A percentile compares a stretch with the other conserved stretches of the same genome.
Conservation (phyloP, 768 basidiomycete genomes). For the Dentipellis sp. region DNA sequence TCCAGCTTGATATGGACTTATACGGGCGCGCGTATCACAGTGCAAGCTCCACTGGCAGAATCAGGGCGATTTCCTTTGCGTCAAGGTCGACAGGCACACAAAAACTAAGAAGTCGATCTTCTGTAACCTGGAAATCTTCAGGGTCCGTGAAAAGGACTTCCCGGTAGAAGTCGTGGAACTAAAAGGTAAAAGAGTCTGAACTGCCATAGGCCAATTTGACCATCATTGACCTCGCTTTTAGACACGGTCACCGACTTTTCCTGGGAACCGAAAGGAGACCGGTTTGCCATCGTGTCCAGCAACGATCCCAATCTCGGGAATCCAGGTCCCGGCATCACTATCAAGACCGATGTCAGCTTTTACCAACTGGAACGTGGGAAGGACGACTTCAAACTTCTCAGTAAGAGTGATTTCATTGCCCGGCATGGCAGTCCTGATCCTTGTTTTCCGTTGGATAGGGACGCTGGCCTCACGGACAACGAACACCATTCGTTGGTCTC, state of each 20-base stretch:
- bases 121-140: slow-evolving; percentile 97
- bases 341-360: slow-evolving; percentile 94
- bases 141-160: slow-evolving; percentile 93
- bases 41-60: slow-evolving; percentile 99
- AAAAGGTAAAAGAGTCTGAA: slow-evolving; percentile 22
- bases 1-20: background rate
- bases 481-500: slow-evolving; percentile 95
- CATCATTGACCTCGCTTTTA: background rate
- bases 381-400: slow-evolving; percentile 88
- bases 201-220: background rate
- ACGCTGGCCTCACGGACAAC: slow-evolving; percentile 46
- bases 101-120: slow-evolving; percentile 98
- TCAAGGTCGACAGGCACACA: slow-evolving; percentile 97
- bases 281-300: slow-evolving; percentile 92
- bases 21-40: slow-evolving; percentile 29
- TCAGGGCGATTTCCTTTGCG: slow-evolving; percentile 95
- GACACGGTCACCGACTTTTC: slow-evolving; percentile 95
- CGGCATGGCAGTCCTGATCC: background rate
- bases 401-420: slow-evolving; percentile 27
- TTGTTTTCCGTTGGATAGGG: background rate
- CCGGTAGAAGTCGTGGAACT: slow-evolving; percentile 97
- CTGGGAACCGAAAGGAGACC: slow-evolving; percentile 97
- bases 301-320: slow-evolving; percentile 90
- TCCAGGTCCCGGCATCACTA: slow-evolving; percentile 82
- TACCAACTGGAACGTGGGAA: slow-evolving; percentile 89